Conservation (phyloP, 306 rosid species). For the Cucumis sativus region Cucumber_9930_V3 NC_026657.2:6415501-6416000, state of each 20-base stretch:
- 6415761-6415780: constrained; percentile 42
- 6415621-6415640: constrained; percentile 27
- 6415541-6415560: neutral
- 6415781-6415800: constrained; percentile 58
- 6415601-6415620: constrained; percentile 33
- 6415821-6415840: constrained; percentile 64
- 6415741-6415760: constrained; percentile 37
- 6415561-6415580: neutral
- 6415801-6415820: constrained; percentile 69
- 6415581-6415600: constrained; percentile 16
- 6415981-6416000: neutral
- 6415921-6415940: neutral
- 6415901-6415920: neutral
- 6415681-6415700: constrained; percentile 73
- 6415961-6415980: neutral
- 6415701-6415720: constrained; percentile 56
- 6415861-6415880: constrained; percentile 66
- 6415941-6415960: neutral
- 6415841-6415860: constrained; percentile 83
- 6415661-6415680: constrained; percentile 88
- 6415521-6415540: neutral
- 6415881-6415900: constrained; percentile 8
- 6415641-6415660: constrained; percentile 42
- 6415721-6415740: constrained; percentile 42
- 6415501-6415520: neutral